A percentile compares a stretch with the other conserved stretches of the same genome.
Conservation (phyloP, 352 stramenopile genomes). For the Phytophthora sp. region DNA sequence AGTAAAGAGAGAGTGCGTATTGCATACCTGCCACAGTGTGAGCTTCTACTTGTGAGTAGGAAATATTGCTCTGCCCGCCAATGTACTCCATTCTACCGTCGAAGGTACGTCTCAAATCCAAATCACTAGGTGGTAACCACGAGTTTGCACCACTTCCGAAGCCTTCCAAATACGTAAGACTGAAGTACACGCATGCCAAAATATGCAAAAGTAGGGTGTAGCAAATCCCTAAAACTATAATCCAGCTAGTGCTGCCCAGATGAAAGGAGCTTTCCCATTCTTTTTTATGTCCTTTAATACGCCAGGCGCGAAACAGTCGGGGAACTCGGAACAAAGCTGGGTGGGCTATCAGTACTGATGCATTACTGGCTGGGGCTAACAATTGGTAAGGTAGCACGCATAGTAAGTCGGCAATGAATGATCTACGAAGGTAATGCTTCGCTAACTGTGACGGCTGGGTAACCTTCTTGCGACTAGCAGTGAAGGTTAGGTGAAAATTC, state of each 20-base stretch:
- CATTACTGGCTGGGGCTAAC: conserved; percentile 11
- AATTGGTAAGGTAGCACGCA: conserved; percentile 51
- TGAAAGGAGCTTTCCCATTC: conserved; percentile 42
- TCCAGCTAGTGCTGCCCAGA: conserved; percentile 5
- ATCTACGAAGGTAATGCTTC: conserved; percentile 28
- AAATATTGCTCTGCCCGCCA: neutral
- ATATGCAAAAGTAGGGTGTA: conserved; percentile 40
- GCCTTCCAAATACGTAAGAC: conserved; percentile 40
- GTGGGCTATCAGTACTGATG: conserved; percentile 3
- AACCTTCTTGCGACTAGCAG: conserved; percentile 31
- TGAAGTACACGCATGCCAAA: conserved; percentile 40
- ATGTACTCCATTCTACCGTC: conserved; percentile 2
- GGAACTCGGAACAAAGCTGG: conserved; percentile 41
- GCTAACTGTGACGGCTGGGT: conserved; percentile 26
- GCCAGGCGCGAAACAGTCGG: conserved; percentile 44
- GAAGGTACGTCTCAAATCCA: conserved; percentile 5
- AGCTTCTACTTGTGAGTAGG: conserved; percentile 5
- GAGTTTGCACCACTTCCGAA: conserved; percentile 21
- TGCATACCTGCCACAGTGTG: conserved; percentile 23
- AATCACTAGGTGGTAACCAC: conserved; percentile 33
- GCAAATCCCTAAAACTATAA: conserved; percentile 4
- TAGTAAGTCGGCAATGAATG: conserved; percentile 43
- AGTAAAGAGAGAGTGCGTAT: conserved; percentile 51
- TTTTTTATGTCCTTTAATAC: conserved; percentile 29
- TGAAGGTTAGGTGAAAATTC: conserved; percentile 49